Conservation (phyloP, 202 grass and related monocot genomes). For the Zoysia matrella region DNA sequence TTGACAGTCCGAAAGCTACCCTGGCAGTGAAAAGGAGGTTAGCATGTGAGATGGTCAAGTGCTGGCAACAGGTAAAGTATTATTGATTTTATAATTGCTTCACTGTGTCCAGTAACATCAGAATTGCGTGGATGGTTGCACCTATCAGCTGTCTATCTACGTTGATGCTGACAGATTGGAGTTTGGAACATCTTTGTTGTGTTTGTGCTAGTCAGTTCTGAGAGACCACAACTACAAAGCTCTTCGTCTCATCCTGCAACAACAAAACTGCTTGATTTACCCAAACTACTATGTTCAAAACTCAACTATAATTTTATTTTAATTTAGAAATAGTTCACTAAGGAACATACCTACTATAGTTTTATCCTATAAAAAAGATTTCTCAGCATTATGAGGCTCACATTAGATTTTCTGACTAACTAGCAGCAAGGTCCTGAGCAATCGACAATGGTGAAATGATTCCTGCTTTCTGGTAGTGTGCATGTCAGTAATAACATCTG, state of each 20-base stretch:
- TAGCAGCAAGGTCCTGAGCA: not conserved
- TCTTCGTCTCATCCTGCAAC: constrained; percentile 9
- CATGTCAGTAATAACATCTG: not conserved
- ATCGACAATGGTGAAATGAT: no score
- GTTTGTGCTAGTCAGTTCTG: not conserved
- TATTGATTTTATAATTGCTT: not conserved
- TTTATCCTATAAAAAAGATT: constrained; percentile 7
- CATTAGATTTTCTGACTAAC: not conserved
- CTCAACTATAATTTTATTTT: not conserved
- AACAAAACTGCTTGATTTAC: not conserved
- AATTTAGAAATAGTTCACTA: not conserved
- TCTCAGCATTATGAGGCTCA: constrained; percentile 1
- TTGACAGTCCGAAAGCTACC: constrained; percentile 75
- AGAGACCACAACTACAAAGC: no score
- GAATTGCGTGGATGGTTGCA: not conserved
- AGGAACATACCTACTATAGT: not conserved
- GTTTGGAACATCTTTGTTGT: not conserved
- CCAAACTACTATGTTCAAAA: not conserved
- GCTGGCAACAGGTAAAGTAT: constrained; percentile 80
- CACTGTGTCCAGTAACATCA: not conserved
- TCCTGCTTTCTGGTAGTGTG: not conserved
- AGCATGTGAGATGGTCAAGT: constrained; percentile 77
- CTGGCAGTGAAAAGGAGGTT: constrained; percentile 75
- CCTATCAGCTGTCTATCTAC: not conserved
- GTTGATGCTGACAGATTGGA: not conserved